Base-by-base conservation (phyloP, 176 grass and related monocot species). In the Poa annua region DNA sequence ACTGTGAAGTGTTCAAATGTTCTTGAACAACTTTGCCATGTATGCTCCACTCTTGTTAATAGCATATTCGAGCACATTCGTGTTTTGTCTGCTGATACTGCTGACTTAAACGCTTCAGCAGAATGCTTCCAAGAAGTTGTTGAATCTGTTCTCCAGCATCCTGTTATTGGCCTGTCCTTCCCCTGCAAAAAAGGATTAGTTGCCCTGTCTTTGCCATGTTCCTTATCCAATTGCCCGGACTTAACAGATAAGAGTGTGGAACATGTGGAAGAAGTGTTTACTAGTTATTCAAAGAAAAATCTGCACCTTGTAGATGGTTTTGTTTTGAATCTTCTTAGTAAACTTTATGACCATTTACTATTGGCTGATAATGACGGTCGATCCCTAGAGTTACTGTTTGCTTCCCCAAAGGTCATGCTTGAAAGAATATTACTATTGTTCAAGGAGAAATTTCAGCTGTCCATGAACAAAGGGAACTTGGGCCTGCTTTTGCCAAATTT, bases 11-110 rank as follows among this genome's bases (percentile, higher is more conserved):
- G 60, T 88, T 92, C 86, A 66, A 60, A 88, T 88, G 26, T 71
- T 89, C 72, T 91, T 83, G 85, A 88, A 78, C 81, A 90, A 55
- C 51, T 91, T 74, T 92, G 77, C 33, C 67, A 89, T 63, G 56
- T 94, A 29, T 94, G 86, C 71, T 92, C 81, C 86, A 80, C 81
- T 84, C 88, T 97, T 84, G 52, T 91, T 83, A 90, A 94, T 81
- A 82, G 78, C 85, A 69, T 92, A 74, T 92, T 94, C 25, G 88
- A 94, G 45, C 71, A 25, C 57, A 66, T 92, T 82, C 55, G 80
- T 47, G 72, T 86, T 81, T 85, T 88, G 79, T 70, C 47, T 84
- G 16, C 73, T 83, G 52, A 83, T 41, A 32, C 47, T 49, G 39
- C 39, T 66, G 51, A 87, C 52, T 79, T 63, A 48, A 86, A 81